Evolutionary conservation across 1,284 basidiomycete species (phyloP).

Genomic region (Pyrrhoderma noxium): DNA sequence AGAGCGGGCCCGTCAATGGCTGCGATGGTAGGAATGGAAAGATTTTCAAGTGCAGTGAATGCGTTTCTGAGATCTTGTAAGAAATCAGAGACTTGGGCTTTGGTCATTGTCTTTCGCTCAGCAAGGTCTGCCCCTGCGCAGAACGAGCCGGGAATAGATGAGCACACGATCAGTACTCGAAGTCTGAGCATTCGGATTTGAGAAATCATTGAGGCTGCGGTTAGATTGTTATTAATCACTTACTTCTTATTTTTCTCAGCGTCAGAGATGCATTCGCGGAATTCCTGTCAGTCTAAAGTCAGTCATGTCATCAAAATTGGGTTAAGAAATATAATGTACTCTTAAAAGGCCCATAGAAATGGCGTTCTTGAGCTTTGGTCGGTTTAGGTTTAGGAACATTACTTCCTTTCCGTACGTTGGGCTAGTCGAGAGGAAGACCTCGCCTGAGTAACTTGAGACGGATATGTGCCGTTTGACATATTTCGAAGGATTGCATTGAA

Average conservation of each 20-base stretch:
- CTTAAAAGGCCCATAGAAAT: constrained; percentile 71
- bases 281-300: constrained; percentile 43
- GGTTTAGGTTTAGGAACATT: constrained; percentile 66
- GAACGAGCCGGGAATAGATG: constrained; percentile 69
- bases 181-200: constrained; percentile 36
- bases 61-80: constrained; percentile 70
- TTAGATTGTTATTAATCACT: not conserved
- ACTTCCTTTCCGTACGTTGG: constrained; percentile 42
- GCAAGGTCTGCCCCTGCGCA: constrained; percentile 90
- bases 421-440: constrained; percentile 55
- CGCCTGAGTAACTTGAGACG: not conserved
- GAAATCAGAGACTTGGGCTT: constrained; percentile 70
- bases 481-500: not conserved
- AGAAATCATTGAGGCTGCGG: not conserved
- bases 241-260: constrained; percentile 64
- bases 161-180: constrained; percentile 74
- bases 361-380: constrained; percentile 84
- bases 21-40: constrained; percentile 85
- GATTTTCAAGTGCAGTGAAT: constrained; percentile 66
- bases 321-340: constrained; percentile 31
- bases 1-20: constrained; percentile 91
- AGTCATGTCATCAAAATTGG: constrained; percentile 2
- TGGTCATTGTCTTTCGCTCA: constrained; percentile 79
- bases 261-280: constrained; percentile 61
- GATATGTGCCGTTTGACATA: constrained; percentile 1